Evolutionary conservation across 2,329 filamentous ascomycete species (phyloP).

Genomic region (Parastagonospora avenae): DNA sequence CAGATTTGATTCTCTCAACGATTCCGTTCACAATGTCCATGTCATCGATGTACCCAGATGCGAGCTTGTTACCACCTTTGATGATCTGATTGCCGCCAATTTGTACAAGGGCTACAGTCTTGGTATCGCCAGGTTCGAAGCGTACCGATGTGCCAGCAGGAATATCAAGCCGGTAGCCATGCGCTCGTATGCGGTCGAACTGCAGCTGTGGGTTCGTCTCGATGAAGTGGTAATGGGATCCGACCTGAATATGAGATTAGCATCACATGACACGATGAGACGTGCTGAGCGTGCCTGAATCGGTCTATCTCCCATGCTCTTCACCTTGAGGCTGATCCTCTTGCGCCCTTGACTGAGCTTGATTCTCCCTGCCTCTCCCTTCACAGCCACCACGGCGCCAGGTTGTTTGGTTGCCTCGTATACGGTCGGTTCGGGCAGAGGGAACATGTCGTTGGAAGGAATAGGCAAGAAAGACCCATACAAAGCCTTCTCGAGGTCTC

Average conservation of each 20-base stretch:
- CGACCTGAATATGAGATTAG: slow-evolving; percentile 58
- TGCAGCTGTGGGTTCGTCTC: slow-evolving; percentile 90
- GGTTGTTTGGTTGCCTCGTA: slow-evolving; percentile 74
- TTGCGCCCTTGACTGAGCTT: slow-evolving; percentile 74
- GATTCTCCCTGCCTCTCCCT: slow-evolving; percentile 67
- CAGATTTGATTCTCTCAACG: slow-evolving; percentile 67
- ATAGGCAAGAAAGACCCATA: slow-evolving; percentile 91
- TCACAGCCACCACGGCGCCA: slow-evolving; percentile 77
- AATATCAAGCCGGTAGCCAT: slow-evolving; percentile 88
- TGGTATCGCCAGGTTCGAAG: slow-evolving; percentile 91
- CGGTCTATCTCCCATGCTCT: slow-evolving; percentile 85
- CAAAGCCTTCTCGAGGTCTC: slow-evolving; percentile 81
- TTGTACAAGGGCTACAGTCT: slow-evolving; percentile 87
- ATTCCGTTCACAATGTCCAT: slow-evolving; percentile 67
- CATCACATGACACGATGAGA: neutral
- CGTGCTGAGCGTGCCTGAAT: slow-evolving; percentile 68
- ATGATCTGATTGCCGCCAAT: slow-evolving; percentile 83
- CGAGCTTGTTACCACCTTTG: slow-evolving; percentile 80
- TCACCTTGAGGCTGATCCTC: slow-evolving; percentile 76
- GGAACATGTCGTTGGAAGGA: slow-evolving; percentile 71
- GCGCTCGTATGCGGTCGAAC: slow-evolving; percentile 82
- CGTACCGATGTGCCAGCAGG: slow-evolving; percentile 88
- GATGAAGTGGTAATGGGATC: slow-evolving; percentile 95
- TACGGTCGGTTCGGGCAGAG: slow-evolving; percentile 65
- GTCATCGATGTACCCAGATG: slow-evolving; percentile 72